phyloP scores from a whole-genome alignment of 2,329 filamentous ascomycete genomes.

The Daldinia eschscholtzii region DNA sequence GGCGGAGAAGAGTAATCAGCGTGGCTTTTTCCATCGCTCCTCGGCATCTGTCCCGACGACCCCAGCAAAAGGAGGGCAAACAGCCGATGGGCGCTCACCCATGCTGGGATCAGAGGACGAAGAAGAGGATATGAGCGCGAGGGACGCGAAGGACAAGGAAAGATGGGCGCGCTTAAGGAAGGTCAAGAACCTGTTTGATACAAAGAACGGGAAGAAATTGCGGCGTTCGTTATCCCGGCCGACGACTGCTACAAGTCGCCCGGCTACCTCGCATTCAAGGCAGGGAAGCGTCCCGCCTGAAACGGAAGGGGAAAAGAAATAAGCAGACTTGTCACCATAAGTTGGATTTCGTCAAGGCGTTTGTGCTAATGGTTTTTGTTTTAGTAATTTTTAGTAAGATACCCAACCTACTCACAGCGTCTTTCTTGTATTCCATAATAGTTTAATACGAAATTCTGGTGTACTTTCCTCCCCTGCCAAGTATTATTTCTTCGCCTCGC shows the following conservation, averaged over 20 bases:
- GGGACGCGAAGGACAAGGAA: conserved; percentile 75
- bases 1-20: conserved; percentile 47
- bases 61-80: conserved; percentile 41
- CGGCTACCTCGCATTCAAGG: conserved; percentile 47
- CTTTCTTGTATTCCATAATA: conserved; percentile 17
- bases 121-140: conserved; percentile 61
- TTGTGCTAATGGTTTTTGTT: conserved; percentile 7
- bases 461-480: neutral
- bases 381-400: conserved; percentile 31
- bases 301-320: conserved; percentile 40
- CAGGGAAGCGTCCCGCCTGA: conserved; percentile 43
- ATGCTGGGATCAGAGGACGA: conserved; percentile 56
- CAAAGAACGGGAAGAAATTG: conserved; percentile 70
- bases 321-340: conserved; percentile 7
- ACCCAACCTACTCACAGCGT: conserved; percentile 24
- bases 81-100: conserved; percentile 38
- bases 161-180: conserved; percentile 78
- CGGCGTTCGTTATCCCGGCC: conserved; percentile 59
- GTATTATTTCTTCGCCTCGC: neutral
- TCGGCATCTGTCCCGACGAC: conserved; percentile 48
- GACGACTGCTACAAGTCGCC: conserved; percentile 53
- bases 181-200: conserved; percentile 78
- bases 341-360: conserved; percentile 1
- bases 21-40: conserved; percentile 51
- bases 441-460: conserved; percentile 17